A percentile compares a stretch with the other conserved stretches of the same genome.
Evolutionary conservation across 805 yeast species (phyloP).

Genomic region (Saccharomycopsis selenospora): DNA sequence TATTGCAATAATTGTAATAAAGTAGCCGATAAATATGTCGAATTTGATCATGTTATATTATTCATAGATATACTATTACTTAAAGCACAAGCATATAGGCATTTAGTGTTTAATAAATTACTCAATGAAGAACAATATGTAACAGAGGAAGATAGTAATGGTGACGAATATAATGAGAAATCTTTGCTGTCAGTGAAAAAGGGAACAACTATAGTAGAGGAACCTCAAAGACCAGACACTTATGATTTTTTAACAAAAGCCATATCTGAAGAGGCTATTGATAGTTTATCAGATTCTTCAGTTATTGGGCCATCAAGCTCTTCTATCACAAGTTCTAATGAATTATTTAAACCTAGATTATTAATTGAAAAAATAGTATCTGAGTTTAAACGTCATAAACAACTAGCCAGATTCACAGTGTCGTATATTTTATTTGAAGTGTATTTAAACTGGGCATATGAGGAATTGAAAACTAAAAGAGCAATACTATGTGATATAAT

Average conservation of each 20-base stretch:
- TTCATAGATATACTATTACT: constrained; percentile 77
- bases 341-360: constrained; percentile 3
- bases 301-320: not conserved
- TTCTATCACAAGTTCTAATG: not conserved
- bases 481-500: constrained; percentile 21
- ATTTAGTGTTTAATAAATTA: constrained; percentile 68
- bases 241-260: not conserved
- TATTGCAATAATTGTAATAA: constrained; percentile 65
- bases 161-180: not conserved
- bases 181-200: not conserved
- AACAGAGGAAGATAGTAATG: constrained; percentile 2
- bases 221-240: not conserved
- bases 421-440: constrained; percentile 77
- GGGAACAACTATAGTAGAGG: constrained; percentile 3
- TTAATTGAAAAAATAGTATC: constrained; percentile 14
- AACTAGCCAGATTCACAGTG: constrained; percentile 43
- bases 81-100: constrained; percentile 84
- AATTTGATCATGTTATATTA: constrained; percentile 75
- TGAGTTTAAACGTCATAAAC: constrained; percentile 25
- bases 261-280: not conserved
- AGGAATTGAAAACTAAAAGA: constrained; percentile 37
- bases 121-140: constrained; percentile 20
- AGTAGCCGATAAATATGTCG: constrained; percentile 86
- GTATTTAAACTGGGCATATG: constrained; percentile 86
- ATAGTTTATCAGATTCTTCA: not conserved